These are phyloP conservation scores for Carex parvula DNA, from an alignment of 176 grass and related monocot species.

Conservation along the genomic window DNA sequence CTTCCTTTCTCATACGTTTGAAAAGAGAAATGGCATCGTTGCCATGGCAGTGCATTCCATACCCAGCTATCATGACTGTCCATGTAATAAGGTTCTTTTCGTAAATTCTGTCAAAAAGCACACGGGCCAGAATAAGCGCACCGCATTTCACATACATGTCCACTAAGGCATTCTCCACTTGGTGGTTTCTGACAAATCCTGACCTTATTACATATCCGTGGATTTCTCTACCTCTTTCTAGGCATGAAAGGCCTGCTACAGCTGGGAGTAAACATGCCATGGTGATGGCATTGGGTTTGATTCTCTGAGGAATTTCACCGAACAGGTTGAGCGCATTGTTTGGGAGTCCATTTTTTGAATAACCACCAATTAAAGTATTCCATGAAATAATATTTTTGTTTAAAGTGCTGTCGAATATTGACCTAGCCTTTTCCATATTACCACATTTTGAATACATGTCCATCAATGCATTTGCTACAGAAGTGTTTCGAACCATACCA, in stretches of 20 bases:
- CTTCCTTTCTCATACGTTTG: constrained; percentile 47
- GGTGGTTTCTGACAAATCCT: constrained; percentile 43
- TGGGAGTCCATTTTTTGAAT: constrained; percentile 55
- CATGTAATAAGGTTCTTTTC: constrained; percentile 70
- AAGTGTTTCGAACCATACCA: constrained; percentile 46
- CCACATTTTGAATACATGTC: constrained; percentile 77
- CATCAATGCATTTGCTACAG: constrained; percentile 64
- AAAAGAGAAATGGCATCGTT: constrained; percentile 56
- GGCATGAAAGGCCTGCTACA: constrained; percentile 63
- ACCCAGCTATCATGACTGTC: constrained; percentile 92
- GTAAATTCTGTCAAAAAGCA: constrained; percentile 58
- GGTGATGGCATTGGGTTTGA: constrained; percentile 71
- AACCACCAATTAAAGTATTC: constrained; percentile 88
- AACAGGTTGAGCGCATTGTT: constrained; percentile 66
- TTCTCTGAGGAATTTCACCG: constrained; percentile 44
- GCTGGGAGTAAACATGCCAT: constrained; percentile 77
- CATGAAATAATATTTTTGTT: constrained; percentile 78
- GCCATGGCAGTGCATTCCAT: constrained; percentile 80
- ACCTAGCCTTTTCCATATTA: constrained; percentile 54
- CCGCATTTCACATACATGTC: constrained; percentile 89
- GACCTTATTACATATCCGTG: constrained; percentile 53
- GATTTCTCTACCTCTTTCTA: constrained; percentile 82
- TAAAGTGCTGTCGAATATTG: constrained; percentile 38
- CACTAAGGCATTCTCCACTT: constrained; percentile 50
- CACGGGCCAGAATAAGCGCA: constrained; percentile 42